Evolutionary conservation across 2,329 filamentous ascomycete species (phyloP).

Genomic region (Ceratocystis destructans): DNA sequence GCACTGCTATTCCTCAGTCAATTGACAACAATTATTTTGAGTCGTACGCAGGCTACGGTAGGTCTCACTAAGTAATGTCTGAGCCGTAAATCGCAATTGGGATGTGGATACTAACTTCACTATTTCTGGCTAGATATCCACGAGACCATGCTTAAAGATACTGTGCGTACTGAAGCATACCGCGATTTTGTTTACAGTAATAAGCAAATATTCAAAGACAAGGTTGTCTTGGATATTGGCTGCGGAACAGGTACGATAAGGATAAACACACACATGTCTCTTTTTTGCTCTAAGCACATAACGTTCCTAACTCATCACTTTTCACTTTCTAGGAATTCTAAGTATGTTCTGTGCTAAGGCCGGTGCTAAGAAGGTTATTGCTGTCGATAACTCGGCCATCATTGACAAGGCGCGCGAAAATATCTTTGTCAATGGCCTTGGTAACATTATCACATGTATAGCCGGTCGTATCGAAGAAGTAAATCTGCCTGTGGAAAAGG

Average conservation of each 20-base stretch:
- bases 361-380: conserved; percentile 72
- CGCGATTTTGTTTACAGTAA: conserved; percentile 90
- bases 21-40: conserved; percentile 42
- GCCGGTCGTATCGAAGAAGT: conserved; percentile 84
- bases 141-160: conserved; percentile 89
- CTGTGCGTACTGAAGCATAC: conserved; percentile 77
- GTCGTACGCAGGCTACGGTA: conserved; percentile 49
- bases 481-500: conserved; percentile 57
- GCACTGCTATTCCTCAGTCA: conserved; percentile 24
- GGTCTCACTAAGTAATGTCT: conserved; percentile 20
- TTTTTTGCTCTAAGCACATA: background rate
- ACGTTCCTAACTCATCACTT: background rate
- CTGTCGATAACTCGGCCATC: conserved; percentile 85
- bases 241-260: conserved; percentile 49
- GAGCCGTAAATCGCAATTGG: background rate
- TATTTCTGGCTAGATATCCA: conserved; percentile 57
- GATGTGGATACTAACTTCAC: conserved; percentile 1
- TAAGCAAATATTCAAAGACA: conserved; percentile 73
- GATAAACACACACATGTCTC: background rate
- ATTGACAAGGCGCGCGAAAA: conserved; percentile 78
- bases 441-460: conserved; percentile 61
- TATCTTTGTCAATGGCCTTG: conserved; percentile 65
- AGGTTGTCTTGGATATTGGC: conserved; percentile 80
- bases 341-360: conserved; percentile 92
- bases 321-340: conserved; percentile 49